These are phyloP conservation scores for Podospora pseudoanserina DNA, from an alignment of 495 filamentous ascomycete genomes.

Conservation along the genomic window DNA sequence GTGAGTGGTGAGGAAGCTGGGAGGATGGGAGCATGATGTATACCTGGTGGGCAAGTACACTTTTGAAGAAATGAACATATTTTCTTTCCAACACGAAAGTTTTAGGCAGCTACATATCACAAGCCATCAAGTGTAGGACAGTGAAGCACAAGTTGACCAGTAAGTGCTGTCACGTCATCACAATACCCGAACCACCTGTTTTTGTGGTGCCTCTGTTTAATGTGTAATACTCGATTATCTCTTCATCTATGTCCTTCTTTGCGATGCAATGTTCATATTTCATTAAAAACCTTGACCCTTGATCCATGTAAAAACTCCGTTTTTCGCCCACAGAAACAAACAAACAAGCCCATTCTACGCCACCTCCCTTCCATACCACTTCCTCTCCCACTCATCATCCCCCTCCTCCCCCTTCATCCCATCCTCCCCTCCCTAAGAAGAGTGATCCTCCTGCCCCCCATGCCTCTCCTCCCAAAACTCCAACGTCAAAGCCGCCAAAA, in stretches of 20 bases:
- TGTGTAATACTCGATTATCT: not conserved
- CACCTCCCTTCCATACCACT: not conserved
- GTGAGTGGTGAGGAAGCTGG: not conserved
- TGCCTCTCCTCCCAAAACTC: conserved; percentile 79
- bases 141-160: too few species aligned
- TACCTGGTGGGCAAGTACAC: not conserved
- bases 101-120: too few species aligned
- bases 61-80: too few species aligned
- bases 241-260: not conserved
- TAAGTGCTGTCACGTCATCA: too few species aligned
- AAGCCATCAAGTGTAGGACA: too few species aligned
- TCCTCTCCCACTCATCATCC: not conserved
- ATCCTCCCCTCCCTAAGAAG: not conserved
- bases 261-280: not conserved
- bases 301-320: too few species aligned
- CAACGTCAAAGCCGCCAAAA: conserved; percentile 81
- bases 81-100: too few species aligned
- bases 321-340: too few species aligned
- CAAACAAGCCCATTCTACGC: not conserved
- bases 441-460: not conserved
- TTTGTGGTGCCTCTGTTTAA: not conserved
- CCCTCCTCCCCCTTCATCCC: not conserved
- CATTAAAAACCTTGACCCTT: not conserved
- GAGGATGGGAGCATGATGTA: not conserved
- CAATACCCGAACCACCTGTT: not conserved